These are phyloP conservation scores for Crotalaria pallida DNA, from an alignment of 306 rosid genomes.

Conservation along the genomic window DNA sequence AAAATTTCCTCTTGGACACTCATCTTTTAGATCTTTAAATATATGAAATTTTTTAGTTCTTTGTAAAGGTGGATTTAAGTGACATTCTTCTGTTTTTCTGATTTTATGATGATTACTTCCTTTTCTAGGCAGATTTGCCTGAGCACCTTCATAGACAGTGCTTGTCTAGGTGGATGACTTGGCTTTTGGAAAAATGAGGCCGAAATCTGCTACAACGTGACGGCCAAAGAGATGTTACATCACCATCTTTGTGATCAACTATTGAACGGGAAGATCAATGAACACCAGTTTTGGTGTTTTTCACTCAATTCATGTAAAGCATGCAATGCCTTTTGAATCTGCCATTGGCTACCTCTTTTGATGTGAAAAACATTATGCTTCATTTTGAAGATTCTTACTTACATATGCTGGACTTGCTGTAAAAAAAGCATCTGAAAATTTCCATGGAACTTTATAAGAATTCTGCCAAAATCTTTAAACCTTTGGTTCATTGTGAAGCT, in stretches of 20 bases:
- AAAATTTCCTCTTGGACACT: not conserved
- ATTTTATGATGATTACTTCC: constrained; percentile 16
- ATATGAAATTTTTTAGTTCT: not conserved
- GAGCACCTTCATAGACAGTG: constrained; percentile 65
- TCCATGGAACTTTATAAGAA: not conserved
- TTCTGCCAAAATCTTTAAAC: not conserved
- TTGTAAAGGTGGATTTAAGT: not conserved
- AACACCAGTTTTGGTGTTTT: not conserved
- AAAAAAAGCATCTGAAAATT: not conserved
- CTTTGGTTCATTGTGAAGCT: not conserved
- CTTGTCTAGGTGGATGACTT: constrained; percentile 69
- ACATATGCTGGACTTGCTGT: not conserved
- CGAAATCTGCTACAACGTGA: not conserved
- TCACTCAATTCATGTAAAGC: not conserved
- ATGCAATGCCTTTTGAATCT: constrained; percentile 1
- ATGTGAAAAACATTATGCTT: not conserved
- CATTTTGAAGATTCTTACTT: constrained; percentile 16
- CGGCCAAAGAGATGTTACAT: not conserved
- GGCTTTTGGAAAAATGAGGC: constrained; percentile 43
- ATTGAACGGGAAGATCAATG: not conserved
- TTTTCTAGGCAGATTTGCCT: constrained; percentile 78
- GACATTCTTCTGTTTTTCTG: not conserved
- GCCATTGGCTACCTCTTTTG: not conserved
- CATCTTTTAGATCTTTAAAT: not conserved
- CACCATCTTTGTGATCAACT: not conserved